These are phyloP conservation scores for Fagus sylvatica DNA, from an alignment of 306 rosid species.

Conservation along the genomic window DNA sequence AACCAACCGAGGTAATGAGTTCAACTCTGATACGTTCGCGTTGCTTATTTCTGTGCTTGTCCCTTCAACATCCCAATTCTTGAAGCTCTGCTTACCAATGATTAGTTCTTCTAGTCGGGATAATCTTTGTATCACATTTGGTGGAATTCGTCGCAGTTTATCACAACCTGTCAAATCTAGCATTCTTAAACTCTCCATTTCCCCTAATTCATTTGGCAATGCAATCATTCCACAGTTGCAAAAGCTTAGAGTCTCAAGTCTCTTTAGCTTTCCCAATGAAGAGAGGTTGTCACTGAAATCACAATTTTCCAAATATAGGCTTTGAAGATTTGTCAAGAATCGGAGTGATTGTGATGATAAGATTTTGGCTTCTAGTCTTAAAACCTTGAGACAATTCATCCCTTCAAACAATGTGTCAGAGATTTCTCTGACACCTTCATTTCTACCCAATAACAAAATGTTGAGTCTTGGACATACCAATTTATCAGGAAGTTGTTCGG, in stretches of 20 bases:
- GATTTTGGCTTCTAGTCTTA: background rate
- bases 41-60: no score
- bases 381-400: background rate
- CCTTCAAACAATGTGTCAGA: background rate
- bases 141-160: no score
- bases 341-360: background rate
- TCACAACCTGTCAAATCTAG: accelerated
- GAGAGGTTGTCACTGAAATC: conserved; percentile 7
- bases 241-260: conserved; percentile 22
- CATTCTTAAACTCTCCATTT: no score
- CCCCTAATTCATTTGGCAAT: background rate
- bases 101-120: no score
- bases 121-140: no score
- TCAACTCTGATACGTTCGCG: no score
- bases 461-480: conserved; percentile 17
- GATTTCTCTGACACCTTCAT: accelerated
- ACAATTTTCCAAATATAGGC: accelerated
- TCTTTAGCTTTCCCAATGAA: background rate
- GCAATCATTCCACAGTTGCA: accelerated
- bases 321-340: background rate
- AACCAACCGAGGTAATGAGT: no score
- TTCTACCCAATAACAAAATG: background rate
- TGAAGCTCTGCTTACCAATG: accelerated
- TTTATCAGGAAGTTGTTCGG: background rate
- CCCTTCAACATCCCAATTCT: no score